Percentiles rank a stretch among this genome's conserved stretches.
phyloP scores from a whole-genome alignment of 2,329 filamentous ascomycete species.

The Penicillium decumbens region DNA sequence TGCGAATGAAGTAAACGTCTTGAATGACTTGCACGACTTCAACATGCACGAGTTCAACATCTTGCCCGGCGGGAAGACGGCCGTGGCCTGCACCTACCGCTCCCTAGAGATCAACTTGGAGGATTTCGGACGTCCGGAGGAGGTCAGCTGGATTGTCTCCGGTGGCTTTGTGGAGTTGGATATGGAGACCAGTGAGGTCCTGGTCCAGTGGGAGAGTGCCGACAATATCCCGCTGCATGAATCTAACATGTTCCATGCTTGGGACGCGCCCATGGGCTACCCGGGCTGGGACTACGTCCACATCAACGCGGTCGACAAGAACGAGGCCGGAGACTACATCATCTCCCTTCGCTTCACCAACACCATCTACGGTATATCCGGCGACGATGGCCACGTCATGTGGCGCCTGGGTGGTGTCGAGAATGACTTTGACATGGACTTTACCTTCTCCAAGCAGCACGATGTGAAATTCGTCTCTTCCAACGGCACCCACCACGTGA shows the following conservation, averaged over 20 bases:
- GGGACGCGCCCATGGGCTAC: slow-evolving; percentile 5
- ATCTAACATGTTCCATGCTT: slow-evolving; percentile 25
- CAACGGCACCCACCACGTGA: slow-evolving; percentile 27
- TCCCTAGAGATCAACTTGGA: slow-evolving; percentile 21
- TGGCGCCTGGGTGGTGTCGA: slow-evolving; percentile 39
- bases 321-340: slow-evolving; percentile 38
- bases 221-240: slow-evolving; percentile 33
- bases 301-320: slow-evolving; percentile 42
- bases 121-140: slow-evolving; percentile 31
- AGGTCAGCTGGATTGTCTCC: slow-evolving; percentile 29
- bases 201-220: slow-evolving; percentile 36
- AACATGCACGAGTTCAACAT: slow-evolving; percentile 44
- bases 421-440: slow-evolving; percentile 31
- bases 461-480: slow-evolving; percentile 33
- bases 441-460: slow-evolving; percentile 38
- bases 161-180: slow-evolving; percentile 40
- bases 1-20: slow-evolving; percentile 37
- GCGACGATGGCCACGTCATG: slow-evolving; percentile 33
- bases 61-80: slow-evolving; percentile 33
- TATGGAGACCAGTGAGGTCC: slow-evolving; percentile 31
- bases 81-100: slow-evolving; percentile 30
- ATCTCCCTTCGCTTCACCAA: slow-evolving; percentile 39
- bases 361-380: slow-evolving; percentile 39
- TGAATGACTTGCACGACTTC: slow-evolving; percentile 27
- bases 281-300: slow-evolving; percentile 38